Base-by-base conservation (phyloP, 2,329 filamentous ascomycete genomes). In the Alternaria arbusti region DNA sequence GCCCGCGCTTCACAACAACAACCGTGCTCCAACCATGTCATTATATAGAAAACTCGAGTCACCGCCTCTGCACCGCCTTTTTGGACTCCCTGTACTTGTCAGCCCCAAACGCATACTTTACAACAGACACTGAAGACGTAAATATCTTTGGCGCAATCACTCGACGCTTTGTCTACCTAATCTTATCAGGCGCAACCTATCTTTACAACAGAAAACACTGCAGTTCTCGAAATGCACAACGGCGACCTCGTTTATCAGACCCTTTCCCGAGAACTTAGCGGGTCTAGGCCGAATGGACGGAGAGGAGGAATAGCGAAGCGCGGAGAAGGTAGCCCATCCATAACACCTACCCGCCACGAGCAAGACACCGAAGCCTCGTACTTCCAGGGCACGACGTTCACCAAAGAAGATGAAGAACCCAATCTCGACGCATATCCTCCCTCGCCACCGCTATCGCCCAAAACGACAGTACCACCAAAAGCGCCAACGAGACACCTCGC, bases 261-360 rank as follows among this genome's bases (percentile, higher is more conserved):
- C 58, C 65, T 17, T 4, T 74, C 69, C 57, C 54, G 66, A 36
- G 61, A 71, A 25, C 72, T 70, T 55, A 68, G 67, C 20, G 66
- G 67, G 6, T 66, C 66, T 13, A 61, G 68, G 43, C 47, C 77
- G n/a, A 73, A 72, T 47, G 67, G 63, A 30, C 63, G 73, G 59
- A 69, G 73, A 66, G 72, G 70, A 28, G 74, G 71, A 20, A 59
- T 75, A 47, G 72, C 73, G n/a, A 73, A 68, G n/a, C 70, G 69
- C 23, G 71, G 72, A 13, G 49, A 56, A 28, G 70, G 70, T 20
- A 73, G 57, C 23, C 46, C 44, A 49, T 63, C 45, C 28, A 65
- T 25, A 65, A 49, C 57, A 63, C 45, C 65, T 59, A 44, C 36
- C 57, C 10, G 60, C n/a, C 36, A 57, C 11, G 60, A 60, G 44